Base-by-base conservation (phyloP, 768 basidiomycete species). In the Lanmaoa pseudosensibilis region DNA sequence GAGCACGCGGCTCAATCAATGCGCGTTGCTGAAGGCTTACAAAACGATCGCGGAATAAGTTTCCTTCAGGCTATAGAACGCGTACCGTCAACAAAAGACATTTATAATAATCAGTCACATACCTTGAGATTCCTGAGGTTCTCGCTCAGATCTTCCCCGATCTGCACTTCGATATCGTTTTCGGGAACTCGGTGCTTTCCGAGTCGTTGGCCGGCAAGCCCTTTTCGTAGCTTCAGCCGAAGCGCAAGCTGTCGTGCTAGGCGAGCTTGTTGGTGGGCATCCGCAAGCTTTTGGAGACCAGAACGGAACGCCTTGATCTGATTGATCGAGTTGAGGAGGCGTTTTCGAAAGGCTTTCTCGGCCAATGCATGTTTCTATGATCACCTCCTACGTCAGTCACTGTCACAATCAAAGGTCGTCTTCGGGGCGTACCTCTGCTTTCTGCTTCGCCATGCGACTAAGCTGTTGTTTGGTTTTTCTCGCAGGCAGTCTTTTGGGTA, bases 131-230 rank as follows among this genome's bases (percentile, higher is more conserved):
- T 85, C 54, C 94, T 78, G 64, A 96, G 73, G 65, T 79, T 94
- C 73, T 97, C 94, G 54, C 82, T 88, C 47, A 97, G 72, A 66
- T 97, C 92, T 59, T 96, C 94, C 2, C 92, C 92, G 0, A 96
- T 79, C 72, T 97, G 94, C 16, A 98, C 94, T 44, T 87, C 90
- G 5, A 94, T 80, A 34, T 79, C 76, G 15, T 76, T 80, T 62
- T 82, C 83, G 1, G 83, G 84, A 0, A 95, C 87, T 37, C 78
- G 79, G 64, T 95, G 86, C 69, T 86, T 94, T 9, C 95, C 95
- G 0, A 97, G 65, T 64, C 80, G 83, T 69, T 83, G 80, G 0
- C 94, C 94, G 0, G 78, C 83, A 13, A 94, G 69, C 9, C 94
- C 92, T 39, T 73, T 75, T 65, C 77, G 82, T 46, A 87, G 70